Evolutionary conservation across 2,329 filamentous ascomycete species (phyloP).

Genomic region (Nemania sp.): DNA sequence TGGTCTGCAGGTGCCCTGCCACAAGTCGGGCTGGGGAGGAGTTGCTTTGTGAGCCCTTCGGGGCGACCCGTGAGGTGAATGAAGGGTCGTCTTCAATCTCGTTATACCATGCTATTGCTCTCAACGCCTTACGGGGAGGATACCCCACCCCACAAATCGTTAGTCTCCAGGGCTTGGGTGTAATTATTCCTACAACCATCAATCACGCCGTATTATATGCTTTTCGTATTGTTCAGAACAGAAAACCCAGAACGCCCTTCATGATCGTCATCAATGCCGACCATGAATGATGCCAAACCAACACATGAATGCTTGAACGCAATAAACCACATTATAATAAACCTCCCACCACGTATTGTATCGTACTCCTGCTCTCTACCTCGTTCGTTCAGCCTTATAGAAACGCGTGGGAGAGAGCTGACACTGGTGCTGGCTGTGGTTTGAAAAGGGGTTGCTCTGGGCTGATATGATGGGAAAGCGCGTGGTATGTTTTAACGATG

Average conservation of each 20-base stretch:
- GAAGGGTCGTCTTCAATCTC: too few species aligned
- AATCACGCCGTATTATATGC: slow-evolving; percentile 24
- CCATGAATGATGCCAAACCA: slow-evolving; percentile 21
- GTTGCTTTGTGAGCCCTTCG: too few species aligned
- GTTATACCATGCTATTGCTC: too few species aligned
- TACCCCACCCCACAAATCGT: too few species aligned
- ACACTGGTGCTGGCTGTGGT: slow-evolving; percentile 33
- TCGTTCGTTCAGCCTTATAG: too few species aligned
- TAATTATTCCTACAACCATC: slow-evolving; percentile 18
- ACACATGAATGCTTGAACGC: slow-evolving; percentile 21
- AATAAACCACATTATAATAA: slow-evolving; percentile 7
- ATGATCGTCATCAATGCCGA: slow-evolving; percentile 25
- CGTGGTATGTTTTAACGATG: slow-evolving; percentile 23
- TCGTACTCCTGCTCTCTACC: neutral
- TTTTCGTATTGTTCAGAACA: slow-evolving; percentile 15
- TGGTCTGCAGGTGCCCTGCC: too few species aligned
- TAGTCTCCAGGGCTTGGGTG: too few species aligned
- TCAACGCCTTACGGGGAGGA: too few species aligned
- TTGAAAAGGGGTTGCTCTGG: slow-evolving; percentile 14
- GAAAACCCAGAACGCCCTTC: slow-evolving; percentile 22
- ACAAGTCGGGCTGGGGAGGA: too few species aligned
- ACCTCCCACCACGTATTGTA: neutral
- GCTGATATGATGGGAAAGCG: slow-evolving; percentile 14
- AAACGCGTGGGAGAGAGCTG: slow-evolving; percentile 34
- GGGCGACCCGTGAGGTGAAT: too few species aligned